Conservation (phyloP, 371 early-diverging fungal species). For the Apophysomyces elegans region DNA sequence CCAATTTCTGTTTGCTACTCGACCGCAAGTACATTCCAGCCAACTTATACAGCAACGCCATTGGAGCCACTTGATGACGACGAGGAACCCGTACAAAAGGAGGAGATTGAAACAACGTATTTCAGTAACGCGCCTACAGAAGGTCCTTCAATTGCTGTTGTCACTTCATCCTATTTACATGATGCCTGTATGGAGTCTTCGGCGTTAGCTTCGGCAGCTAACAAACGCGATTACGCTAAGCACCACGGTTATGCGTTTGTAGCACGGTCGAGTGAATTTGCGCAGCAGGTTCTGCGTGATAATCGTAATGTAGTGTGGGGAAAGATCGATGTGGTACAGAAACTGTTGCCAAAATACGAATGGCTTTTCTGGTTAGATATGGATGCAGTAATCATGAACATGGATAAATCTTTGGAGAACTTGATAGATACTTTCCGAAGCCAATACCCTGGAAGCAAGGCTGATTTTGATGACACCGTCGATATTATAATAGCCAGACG, state of each 20-base stretch:
- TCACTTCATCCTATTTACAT: constrained; percentile 65
- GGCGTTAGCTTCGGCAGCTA: constrained; percentile 46
- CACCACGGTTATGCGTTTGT: constrained; percentile 65
- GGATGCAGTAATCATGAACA: constrained; percentile 66
- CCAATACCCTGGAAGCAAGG: constrained; percentile 29
- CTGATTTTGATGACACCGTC: constrained; percentile 36
- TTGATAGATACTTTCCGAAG: constrained; percentile 37
- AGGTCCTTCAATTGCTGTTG: constrained; percentile 47
- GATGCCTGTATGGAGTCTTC: constrained; percentile 68
- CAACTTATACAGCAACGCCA: constrained; percentile 8
- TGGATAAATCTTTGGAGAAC: constrained; percentile 42
- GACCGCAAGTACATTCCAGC: constrained; percentile 13
- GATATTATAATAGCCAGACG: constrained; percentile 59
- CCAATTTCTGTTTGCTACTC: constrained; percentile 29
- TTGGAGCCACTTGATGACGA: constrained; percentile 26
- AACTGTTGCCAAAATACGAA: constrained; percentile 64
- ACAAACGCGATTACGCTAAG: constrained; percentile 58
- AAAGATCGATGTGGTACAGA: constrained; percentile 66
- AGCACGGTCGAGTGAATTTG: constrained; percentile 63
- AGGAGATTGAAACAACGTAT: neutral
- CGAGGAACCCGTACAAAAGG: constrained; percentile 18
- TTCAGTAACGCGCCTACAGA: constrained; percentile 1
- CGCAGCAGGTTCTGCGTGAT: constrained; percentile 51
- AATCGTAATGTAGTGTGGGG: constrained; percentile 63
- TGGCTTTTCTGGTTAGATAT: constrained; percentile 75